Base-by-base conservation (phyloP, 768 basidiomycete genomes). In the Neoboletus magnificus region DNA sequence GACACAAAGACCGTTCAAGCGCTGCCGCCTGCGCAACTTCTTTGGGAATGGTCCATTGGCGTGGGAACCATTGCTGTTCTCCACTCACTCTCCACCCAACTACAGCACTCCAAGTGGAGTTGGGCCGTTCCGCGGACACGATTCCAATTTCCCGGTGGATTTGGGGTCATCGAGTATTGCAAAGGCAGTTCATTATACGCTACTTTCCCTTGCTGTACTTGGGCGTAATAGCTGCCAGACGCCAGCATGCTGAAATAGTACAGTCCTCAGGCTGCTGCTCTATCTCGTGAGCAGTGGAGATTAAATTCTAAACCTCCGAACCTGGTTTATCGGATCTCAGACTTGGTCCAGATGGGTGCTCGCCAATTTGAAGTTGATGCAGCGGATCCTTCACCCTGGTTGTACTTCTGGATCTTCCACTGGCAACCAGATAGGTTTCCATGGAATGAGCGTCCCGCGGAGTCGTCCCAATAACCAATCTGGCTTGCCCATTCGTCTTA, bases 11-110 rank as follows among this genome's bases (percentile, higher is more conserved):
- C 23, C 27, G 46, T 44, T 32, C 20, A 27, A 37, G 51, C 50
- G 50, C 35, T 11, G 9, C 18, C 1, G 11, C 18, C 48, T 18
- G 35, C 23, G 42, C 37, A 25, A 23, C 20, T 29, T 4, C 16
- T 20, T 52, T 32, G 30, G 50, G 15, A 47, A 32, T 18, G 30
- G 36, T 27, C 7, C 4, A 42, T 39, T 1, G 4, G 43, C 58
- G 66, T 66, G 65, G 41, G 66, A 65, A 54, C 16, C 42, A 32
- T 11, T 12, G 27, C 18, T 18, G 5, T 44, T 20, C n/a, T 30
- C 29, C 18, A 23, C 39, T 20, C 37, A 11, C 4, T 39, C 8
- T 39, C 37, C 18, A 33, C 33, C 32, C 12, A 32, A 11, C 32
- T 13, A 33, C 5, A 27, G n/a, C 27, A 27, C 13, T 15, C 35